Conservation (phyloP, 129 eudicot species). For the Flaveria linearis region DNA sequence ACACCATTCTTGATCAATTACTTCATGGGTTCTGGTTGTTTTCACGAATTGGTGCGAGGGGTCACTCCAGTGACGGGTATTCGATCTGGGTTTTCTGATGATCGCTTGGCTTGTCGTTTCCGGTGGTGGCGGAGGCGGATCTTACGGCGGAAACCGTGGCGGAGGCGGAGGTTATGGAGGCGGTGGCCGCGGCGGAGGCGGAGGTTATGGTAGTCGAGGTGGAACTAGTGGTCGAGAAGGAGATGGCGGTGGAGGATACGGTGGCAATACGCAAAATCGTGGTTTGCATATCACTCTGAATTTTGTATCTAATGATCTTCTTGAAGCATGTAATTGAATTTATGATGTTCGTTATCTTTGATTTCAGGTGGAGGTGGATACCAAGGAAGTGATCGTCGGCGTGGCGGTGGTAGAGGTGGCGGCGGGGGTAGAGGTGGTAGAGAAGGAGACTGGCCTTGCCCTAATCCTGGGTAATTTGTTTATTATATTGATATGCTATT, state of each 20-base stretch:
- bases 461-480: conserved; percentile 63
- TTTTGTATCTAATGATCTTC: background rate
- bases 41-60: too few relatives aligned
- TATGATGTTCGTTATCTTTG: background rate
- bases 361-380: conserved; percentile 74
- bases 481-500: conserved; percentile 1
- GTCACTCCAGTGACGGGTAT: too few relatives aligned
- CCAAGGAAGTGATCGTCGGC: conserved; percentile 68
- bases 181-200: conserved; percentile 28
- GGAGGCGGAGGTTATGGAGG: too few relatives aligned
- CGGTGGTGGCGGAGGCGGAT: conserved; percentile 40
- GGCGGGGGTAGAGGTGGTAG: conserved; percentile 82
- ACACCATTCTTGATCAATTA: too few relatives aligned
- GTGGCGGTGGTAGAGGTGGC: conserved; percentile 49
- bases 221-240: conserved; percentile 48
- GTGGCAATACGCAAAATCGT: conserved; percentile 55
- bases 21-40: too few relatives aligned
- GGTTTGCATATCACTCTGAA: conserved; percentile 27
- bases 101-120: too few relatives aligned
- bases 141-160: conserved; percentile 44
- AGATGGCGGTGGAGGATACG: conserved; percentile 54
- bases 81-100: too few relatives aligned
- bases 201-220: conserved; percentile 40
- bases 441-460: conserved; percentile 97
- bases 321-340: conserved; percentile 14